Base-by-base conservation (phyloP, 768 basidiomycete species). In the Sporobolomyces pararoseus region DNA sequence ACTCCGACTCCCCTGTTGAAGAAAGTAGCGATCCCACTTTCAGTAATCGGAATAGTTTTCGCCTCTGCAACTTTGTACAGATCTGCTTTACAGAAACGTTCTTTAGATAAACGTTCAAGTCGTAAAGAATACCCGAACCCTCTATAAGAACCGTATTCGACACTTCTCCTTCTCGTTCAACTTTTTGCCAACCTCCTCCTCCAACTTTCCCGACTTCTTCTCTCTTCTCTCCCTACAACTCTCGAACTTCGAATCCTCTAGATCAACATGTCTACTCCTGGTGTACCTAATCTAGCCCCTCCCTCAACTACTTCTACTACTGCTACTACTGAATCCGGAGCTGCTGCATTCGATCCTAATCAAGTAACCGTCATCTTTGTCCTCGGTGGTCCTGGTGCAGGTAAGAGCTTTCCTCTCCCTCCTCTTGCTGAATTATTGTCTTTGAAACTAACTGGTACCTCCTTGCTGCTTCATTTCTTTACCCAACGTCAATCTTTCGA, bases 381-480 rank as follows among this genome's bases (percentile, higher is more conserved):
- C 31, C 87, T 99, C 19, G 96, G 96, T 44, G 96, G 96, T 0
- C 96, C 96, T 25, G 96, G 96, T 59, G 93, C 93, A 76, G 94
- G 94, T 88, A 71, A 74, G 81, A n/a, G n/a, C n/a, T n/a, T n/a
- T n/a, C n/a, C n/a, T n/a, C n/a, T n/a, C n/a, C n/a, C n/a, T n/a
- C n/a, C n/a, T n/a, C n/a, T n/a, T n/a, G n/a, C n/a, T n/a, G n/a
- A n/a, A n/a, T n/a, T n/a, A n/a, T n/a, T n/a, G n/a, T n/a, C n/a
- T n/a, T n/a, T n/a, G n/a, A 57, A 64, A 53, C 25, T 21, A 23
- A 14, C 23, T 25, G 10, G 16, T 37, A 6, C 39, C 37, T 7
- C 7, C n/a, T 3, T 42, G 32, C 42, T 37, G 29, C 27, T 19
- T 19, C 64, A 14, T 12, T 39, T 0, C 29, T 23, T 25, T 34